Conservation (phyloP, 768 basidiomycete species). For the Lentinula boryana region DNA sequence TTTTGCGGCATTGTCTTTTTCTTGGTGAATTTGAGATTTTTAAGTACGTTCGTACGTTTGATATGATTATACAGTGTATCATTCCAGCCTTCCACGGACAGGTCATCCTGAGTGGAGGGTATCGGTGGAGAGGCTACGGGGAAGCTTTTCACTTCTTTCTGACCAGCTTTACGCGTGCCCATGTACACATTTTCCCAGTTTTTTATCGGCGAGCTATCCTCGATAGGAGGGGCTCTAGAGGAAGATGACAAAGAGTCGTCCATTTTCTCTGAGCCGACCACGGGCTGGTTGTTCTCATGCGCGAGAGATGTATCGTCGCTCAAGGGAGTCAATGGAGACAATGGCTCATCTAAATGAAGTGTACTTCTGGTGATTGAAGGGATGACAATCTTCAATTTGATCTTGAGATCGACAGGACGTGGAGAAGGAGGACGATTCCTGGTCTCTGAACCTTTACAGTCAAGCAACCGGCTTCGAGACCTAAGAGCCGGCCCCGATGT, state of each 20-base stretch:
- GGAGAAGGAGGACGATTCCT: neutral
- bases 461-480: neutral
- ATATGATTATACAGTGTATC: neutral
- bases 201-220: neutral
- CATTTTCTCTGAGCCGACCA: neutral
- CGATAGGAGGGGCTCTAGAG: neutral
- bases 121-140: neutral
- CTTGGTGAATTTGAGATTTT: neutral
- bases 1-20: neutral
- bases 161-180: neutral
- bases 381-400: neutral
- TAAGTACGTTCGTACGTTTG: neutral
- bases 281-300: too few relatives aligned
- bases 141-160: neutral
- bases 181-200: neutral
- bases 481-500: neutral
- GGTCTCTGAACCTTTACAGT: neutral
- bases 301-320: neutral
- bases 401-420: neutral
- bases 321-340: neutral
- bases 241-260: neutral
- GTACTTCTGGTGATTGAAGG: neutral
- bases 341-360: neutral
- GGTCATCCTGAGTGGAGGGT: neutral
- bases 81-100: neutral